Conservation (phyloP, 2,329 filamentous ascomycete genomes). For the Raffaelea ambrosiae region DNA sequence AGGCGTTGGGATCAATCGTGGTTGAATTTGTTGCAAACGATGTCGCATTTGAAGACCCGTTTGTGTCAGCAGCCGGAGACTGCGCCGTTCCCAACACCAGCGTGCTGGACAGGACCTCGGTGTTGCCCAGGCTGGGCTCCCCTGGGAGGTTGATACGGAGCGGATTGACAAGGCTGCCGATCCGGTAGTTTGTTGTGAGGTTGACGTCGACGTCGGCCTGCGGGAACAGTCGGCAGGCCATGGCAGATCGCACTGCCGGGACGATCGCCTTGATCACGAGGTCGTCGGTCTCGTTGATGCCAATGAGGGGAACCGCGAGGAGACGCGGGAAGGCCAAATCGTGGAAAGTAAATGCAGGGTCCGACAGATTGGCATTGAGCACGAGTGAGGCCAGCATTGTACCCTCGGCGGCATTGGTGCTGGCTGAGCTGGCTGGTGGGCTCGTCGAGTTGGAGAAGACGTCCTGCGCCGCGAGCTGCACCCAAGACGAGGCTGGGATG, state of each 20-base stretch:
- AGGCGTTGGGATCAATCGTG: slow-evolving; percentile 10
- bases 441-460: slow-evolving; percentile 21
- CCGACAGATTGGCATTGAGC: slow-evolving; percentile 24
- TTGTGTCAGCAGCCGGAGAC: neutral
- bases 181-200: slow-evolving; percentile 14
- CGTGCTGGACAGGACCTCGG: slow-evolving; percentile 12
- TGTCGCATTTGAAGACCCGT: too few species aligned
- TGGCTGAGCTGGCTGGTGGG: too few species aligned
- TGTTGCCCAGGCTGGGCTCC: slow-evolving; percentile 6
- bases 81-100: slow-evolving; percentile 10
- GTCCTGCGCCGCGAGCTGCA: slow-evolving; percentile 19
- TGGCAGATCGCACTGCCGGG: slow-evolving; percentile 22
- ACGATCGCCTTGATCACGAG: slow-evolving; percentile 17
- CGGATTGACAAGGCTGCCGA: slow-evolving; percentile 10
- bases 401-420: slow-evolving; percentile 13
- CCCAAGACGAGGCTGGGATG: slow-evolving; percentile 13
- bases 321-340: slow-evolving; percentile 21
- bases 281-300: slow-evolving; percentile 9
- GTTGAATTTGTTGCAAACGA: neutral
- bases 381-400: slow-evolving; percentile 24
- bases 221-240: slow-evolving; percentile 18
- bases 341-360: slow-evolving; percentile 27
- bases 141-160: slow-evolving; percentile 15
- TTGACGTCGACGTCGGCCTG: slow-evolving; percentile 16
- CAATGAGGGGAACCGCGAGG: slow-evolving; percentile 9